A percentile compares a stretch with the other conserved stretches of the same genome.
phyloP scores from a whole-genome alignment of 352 stramenopile species.

The Globisporangium nodosum region DNA sequence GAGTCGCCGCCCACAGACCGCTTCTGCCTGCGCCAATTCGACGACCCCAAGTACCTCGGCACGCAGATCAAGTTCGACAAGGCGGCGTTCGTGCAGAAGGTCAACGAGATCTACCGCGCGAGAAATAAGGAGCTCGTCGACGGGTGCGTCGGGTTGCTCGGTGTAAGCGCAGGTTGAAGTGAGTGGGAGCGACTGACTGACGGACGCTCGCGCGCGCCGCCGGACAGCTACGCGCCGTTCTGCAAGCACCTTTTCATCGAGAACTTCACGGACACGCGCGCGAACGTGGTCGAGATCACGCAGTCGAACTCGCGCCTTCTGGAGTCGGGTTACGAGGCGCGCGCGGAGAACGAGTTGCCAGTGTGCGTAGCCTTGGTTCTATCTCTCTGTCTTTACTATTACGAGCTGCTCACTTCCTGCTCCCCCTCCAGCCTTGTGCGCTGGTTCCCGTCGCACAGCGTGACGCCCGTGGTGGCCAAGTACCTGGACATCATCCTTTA shows the following conservation, averaged over 20 bases:
- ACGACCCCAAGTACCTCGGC: conserved; percentile 70
- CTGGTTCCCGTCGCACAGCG: conserved; percentile 91
- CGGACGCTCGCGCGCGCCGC: background rate
- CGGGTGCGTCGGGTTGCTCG: conserved; percentile 25
- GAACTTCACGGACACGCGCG: conserved; percentile 90
- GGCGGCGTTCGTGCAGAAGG: conserved; percentile 65
- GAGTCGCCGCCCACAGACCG: conserved; percentile 28
- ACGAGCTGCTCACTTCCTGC: background rate
- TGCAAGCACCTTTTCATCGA: conserved; percentile 98
- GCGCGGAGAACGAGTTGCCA: conserved; percentile 92
- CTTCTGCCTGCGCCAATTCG: conserved; percentile 84
- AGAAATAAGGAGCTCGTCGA: conserved; percentile 63
- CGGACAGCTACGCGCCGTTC: conserved; percentile 93
- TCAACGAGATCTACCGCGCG: conserved; percentile 78
- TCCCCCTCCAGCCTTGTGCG: conserved; percentile 43
- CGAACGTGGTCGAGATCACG: conserved; percentile 91
- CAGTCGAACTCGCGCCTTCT: conserved; percentile 91
- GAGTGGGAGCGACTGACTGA: background rate
- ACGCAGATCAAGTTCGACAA: conserved; percentile 72
- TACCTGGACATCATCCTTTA: conserved; percentile 98
- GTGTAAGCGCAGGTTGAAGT: background rate
- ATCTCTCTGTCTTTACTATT: background rate
- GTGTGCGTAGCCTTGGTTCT: conserved; percentile 47
- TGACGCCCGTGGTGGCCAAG: conserved; percentile 85
- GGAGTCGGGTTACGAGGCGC: conserved; percentile 91